phyloP scores from a whole-genome alignment of 176 grass and related monocot species.

The Zoysia pacifica region DNA sequence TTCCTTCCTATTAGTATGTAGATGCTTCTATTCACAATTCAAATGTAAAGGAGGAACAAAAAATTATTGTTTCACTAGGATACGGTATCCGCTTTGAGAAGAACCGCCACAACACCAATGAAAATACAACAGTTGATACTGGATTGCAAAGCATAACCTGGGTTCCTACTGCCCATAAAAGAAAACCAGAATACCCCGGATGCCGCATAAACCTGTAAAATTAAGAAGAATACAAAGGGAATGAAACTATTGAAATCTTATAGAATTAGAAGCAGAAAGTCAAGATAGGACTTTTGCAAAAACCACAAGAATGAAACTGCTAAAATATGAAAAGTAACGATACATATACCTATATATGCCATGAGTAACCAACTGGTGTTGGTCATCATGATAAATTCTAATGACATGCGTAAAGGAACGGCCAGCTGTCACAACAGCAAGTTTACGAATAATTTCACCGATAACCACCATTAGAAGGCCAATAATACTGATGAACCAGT shows the following conservation, averaged over 20 bases:
- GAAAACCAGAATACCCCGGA: conserved; percentile 88
- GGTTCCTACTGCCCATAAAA: conserved; percentile 88
- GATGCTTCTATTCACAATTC: conserved; percentile 29
- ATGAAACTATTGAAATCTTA: background rate
- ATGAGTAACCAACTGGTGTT: conserved; percentile 83
- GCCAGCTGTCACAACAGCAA: conserved; percentile 77
- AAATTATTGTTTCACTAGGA: conserved; percentile 47
- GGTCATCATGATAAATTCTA: conserved; percentile 66
- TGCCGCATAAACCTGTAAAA: conserved; percentile 80
- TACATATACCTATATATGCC: conserved; percentile 79
- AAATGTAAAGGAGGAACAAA: background rate
- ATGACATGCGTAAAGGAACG: conserved; percentile 77
- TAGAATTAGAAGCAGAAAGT: background rate
- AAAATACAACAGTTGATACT: conserved; percentile 60
- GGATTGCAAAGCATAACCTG: conserved; percentile 97
- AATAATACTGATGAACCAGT: conserved; percentile 68
- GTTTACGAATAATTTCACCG: conserved; percentile 82
- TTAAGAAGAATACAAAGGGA: conserved; percentile 30
- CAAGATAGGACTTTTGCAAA: background rate
- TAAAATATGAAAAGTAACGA: background rate
- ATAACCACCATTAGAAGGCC: conserved; percentile 79
- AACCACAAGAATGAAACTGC: background rate
- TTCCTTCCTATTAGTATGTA: conserved; percentile 5
- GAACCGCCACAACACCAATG: conserved; percentile 70
- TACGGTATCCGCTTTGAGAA: conserved; percentile 89